These are phyloP conservation scores for Exophiala alcalophila DNA, from an alignment of 2,329 filamentous ascomycete species.

Conservation along the genomic window DNA sequence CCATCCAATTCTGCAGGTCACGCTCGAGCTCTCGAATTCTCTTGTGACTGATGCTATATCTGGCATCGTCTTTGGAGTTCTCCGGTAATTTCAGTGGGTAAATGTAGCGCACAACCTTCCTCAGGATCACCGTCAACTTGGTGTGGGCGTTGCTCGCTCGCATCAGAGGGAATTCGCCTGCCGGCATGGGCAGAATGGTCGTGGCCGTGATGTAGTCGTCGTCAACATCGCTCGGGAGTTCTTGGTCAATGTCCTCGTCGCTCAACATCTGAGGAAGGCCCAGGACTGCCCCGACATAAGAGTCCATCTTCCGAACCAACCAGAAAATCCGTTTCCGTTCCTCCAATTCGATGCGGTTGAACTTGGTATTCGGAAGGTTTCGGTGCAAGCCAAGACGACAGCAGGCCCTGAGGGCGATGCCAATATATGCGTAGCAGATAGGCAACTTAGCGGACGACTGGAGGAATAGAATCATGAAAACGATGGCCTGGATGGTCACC, in stretches of 20 bases:
- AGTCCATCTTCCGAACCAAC: slow-evolving; percentile 51
- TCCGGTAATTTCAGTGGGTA: slow-evolving; percentile 56
- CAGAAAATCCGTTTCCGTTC: slow-evolving; percentile 65
- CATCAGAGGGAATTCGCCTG: slow-evolving; percentile 55
- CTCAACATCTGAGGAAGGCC: slow-evolving; percentile 50
- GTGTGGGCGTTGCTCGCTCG: slow-evolving; percentile 61
- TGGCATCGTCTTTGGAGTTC: slow-evolving; percentile 45
- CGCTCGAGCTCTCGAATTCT: slow-evolving; percentile 63
- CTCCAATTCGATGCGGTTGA: slow-evolving; percentile 70
- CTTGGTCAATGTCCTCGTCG: slow-evolving; percentile 51
- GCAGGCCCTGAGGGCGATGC: slow-evolving; percentile 72
- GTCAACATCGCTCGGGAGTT: slow-evolving; percentile 45
- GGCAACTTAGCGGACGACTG: slow-evolving; percentile 76
- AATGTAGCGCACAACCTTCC: slow-evolving; percentile 62
- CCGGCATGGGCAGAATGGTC: slow-evolving; percentile 54
- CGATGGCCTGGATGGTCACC: slow-evolving; percentile 68
- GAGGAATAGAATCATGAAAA: slow-evolving; percentile 78
- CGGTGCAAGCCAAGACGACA: slow-evolving; percentile 75
- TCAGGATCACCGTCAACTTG: slow-evolving; percentile 54
- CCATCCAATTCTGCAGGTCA: slow-evolving; percentile 62
- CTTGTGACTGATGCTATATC: slow-evolving; percentile 62
- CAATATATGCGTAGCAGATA: slow-evolving; percentile 76
- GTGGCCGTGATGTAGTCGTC: slow-evolving; percentile 47
- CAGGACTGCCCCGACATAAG: slow-evolving; percentile 50
- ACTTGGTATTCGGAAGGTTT: slow-evolving; percentile 62